Evolutionary conservation across 2,329 filamentous ascomycete genomes (phyloP).

Genomic region (Aspergillus fumigatus): DNA sequence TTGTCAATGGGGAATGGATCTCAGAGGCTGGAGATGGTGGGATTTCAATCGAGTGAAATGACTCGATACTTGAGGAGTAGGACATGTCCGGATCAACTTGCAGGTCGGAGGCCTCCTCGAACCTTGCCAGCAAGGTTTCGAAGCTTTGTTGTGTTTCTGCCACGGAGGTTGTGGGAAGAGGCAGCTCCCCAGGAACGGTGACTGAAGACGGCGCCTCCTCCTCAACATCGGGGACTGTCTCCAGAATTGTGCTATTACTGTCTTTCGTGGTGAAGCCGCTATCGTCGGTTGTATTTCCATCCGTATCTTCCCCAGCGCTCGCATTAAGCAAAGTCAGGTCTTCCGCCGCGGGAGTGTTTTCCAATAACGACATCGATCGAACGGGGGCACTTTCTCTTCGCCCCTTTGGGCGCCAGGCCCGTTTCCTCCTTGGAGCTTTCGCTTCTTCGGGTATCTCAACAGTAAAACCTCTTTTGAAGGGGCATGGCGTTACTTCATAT

Average conservation of each 20-base stretch:
- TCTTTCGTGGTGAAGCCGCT: constrained; percentile 22
- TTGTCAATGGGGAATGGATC: constrained; percentile 19
- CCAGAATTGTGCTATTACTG: constrained; percentile 21
- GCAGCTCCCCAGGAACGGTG: constrained; percentile 8
- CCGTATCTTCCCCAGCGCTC: constrained; percentile 30
- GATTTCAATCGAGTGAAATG: constrained; percentile 39
- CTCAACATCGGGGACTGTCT: constrained; percentile 17
- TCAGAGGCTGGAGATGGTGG: constrained; percentile 18
- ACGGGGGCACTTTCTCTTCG: constrained; percentile 36
- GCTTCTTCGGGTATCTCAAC: constrained; percentile 68
- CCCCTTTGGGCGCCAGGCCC: constrained; percentile 62
- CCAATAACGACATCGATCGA: constrained; percentile 11
- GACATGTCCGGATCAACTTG: constrained; percentile 25
- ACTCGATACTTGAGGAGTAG: constrained; percentile 37
- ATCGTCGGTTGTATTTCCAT: constrained; percentile 30
- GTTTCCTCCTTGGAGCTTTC: constrained; percentile 60
- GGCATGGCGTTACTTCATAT: constrained; percentile 84
- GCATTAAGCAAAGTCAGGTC: constrained; percentile 17
- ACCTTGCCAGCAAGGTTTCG: constrained; percentile 35
- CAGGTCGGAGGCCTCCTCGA: constrained; percentile 28
- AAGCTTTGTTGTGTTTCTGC: constrained; percentile 31
- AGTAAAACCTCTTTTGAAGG: constrained; percentile 73
- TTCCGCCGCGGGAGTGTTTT: constrained; percentile 12
- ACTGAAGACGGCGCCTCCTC: constrained; percentile 10
- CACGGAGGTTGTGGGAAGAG: constrained; percentile 18